These are phyloP conservation scores for Trichoderma atroviride DNA, from an alignment of 2,329 filamentous ascomycete genomes.

Conservation along the genomic window DNA sequence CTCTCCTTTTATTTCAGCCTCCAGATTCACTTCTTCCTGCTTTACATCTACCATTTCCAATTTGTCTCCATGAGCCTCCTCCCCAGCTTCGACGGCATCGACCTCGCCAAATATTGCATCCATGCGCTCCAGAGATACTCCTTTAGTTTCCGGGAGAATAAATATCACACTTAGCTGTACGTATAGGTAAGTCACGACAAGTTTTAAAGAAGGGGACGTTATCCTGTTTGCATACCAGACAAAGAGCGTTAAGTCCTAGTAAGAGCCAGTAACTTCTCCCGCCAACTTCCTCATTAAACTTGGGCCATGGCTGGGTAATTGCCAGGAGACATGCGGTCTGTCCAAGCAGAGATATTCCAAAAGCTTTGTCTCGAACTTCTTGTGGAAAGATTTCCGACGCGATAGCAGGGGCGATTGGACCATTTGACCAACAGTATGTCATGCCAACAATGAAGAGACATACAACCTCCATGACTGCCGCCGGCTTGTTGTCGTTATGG, in stretches of 20 bases:
- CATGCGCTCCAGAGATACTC: neutral
- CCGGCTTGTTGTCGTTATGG: neutral
- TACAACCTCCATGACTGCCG: neutral
- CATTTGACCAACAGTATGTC: neutral
- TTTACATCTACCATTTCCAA: neutral
- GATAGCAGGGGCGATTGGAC: neutral
- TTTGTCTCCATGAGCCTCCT: neutral
- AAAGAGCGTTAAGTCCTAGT: neutral
- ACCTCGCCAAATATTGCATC: neutral
- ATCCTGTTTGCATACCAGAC: neutral
- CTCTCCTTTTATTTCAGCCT: neutral
- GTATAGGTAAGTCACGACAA: neutral
- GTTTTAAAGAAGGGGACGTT: neutral
- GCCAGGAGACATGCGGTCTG: neutral
- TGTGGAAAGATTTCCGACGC: neutral
- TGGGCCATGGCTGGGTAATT: neutral
- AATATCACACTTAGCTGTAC: neutral
- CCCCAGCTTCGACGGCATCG: neutral
- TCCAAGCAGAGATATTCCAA: neutral
- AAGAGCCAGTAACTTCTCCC: neutral
- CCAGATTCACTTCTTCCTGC: neutral
- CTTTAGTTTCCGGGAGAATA: neutral
- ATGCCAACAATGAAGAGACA: neutral
- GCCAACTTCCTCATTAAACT: neutral
- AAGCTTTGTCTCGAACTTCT: neutral